phyloP scores from a whole-genome alignment of 2,329 filamentous ascomycete species.

The Parascedosporium putredinis region DNA sequence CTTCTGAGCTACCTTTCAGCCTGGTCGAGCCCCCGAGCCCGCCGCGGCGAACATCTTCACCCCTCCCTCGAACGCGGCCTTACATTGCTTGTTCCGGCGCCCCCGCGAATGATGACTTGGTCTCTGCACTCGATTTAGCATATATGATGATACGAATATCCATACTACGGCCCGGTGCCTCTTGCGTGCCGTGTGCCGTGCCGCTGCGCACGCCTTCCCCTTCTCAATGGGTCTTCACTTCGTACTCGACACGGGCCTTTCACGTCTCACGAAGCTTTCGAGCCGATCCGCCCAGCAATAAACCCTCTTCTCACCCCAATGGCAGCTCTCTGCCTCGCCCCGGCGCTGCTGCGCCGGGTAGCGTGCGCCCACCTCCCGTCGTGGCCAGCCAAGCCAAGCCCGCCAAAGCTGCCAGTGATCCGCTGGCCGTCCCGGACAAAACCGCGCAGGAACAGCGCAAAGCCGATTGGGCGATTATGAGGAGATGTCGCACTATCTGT shows the following conservation, averaged over 20 bases:
- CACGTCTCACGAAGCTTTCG: slow-evolving; percentile 1
- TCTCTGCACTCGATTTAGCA: neutral
- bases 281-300: neutral
- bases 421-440: slow-evolving; percentile 51
- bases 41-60: too few relatives aligned
- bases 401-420: slow-evolving; percentile 25
- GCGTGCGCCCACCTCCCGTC: neutral
- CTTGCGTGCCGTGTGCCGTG: neutral
- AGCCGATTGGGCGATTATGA: slow-evolving; percentile 97
- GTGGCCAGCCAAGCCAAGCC: neutral
- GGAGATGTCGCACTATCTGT: slow-evolving; percentile 92
- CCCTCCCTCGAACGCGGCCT: too few relatives aligned
- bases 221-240: neutral
- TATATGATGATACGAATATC: neutral
- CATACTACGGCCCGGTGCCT: neutral
- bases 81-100: too few relatives aligned
- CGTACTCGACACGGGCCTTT: neutral
- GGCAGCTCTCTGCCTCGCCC: too few relatives aligned
- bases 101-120: neutral
- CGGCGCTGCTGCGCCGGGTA: neutral
- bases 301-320: neutral
- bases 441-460: slow-evolving; percentile 82
- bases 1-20: neutral
- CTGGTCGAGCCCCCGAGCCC: neutral
- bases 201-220: neutral